Evolutionary conservation across 2,329 filamentous ascomycete genomes (phyloP).

Genomic region (Aspergillus quadricinctus): DNA sequence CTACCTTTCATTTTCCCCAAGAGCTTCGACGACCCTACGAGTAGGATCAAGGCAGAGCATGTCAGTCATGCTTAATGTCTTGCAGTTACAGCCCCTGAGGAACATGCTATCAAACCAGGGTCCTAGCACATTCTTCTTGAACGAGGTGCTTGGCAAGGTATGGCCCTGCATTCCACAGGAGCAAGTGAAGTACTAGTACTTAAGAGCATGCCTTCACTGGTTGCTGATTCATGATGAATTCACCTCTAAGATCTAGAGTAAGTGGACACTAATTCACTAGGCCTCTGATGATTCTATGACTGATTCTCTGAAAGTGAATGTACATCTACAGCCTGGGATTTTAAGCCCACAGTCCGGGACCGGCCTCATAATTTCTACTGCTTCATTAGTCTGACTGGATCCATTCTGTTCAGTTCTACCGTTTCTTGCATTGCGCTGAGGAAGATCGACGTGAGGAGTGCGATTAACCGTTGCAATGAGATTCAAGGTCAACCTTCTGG

Average conservation of each 20-base stretch:
- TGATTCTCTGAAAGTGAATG: neutral
- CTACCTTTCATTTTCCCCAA: neutral
- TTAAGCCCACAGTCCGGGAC: neutral
- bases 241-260: neutral
- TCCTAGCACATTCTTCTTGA: neutral
- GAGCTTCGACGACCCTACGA: neutral
- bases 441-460: neutral
- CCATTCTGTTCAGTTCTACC: neutral
- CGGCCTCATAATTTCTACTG: neutral
- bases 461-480: slow-evolving; percentile 10
- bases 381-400: neutral
- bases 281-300: neutral
- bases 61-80: neutral
- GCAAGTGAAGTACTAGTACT: neutral
- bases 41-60: neutral
- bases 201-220: neutral
- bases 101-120: neutral
- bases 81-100: neutral
- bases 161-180: slow-evolving; percentile 20
- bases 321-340: neutral
- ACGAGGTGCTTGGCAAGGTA: slow-evolving; percentile 10
- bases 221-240: neutral
- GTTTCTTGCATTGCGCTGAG: neutral
- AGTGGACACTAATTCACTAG: neutral
- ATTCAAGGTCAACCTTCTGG: slow-evolving; percentile 15